Base-by-base conservation (phyloP, 129 eudicot species). In the Flaveria brownii region DNA sequence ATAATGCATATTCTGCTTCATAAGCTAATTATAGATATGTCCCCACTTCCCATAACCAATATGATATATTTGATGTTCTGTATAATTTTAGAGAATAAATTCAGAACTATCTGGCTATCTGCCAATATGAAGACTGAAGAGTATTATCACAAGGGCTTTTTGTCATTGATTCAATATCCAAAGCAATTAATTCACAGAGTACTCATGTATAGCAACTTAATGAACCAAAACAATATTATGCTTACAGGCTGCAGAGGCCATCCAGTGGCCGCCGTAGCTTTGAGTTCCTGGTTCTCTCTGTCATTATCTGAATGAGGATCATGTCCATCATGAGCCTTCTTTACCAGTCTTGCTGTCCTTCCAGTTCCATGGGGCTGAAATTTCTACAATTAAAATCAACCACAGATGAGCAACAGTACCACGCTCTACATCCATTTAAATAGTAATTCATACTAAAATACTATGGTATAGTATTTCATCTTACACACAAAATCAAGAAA, bases 231-330 rank as follows among this genome's bases (percentile, higher is more conserved):
- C 61, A 68, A 71, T 36, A 84, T 68, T 69, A 20, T 39, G 45
- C 97, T 93, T 84, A 93, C 96, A 86, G 83, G 91, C 69, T 90
- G 87, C 77, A 89, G 85, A 73, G 55, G 52, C 81, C 82, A 82
- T 78, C 75, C 82, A 55, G 85, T 78, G 60, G 79, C 51, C 16
- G 71, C 57, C 56, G 79, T 65, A 47, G 69, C 79, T 72, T 79
- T 83, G 66, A 77, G 12, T 18, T 72, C 79, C 2, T 83, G 72
- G 68, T 86, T 83, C 66, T 70, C 85, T 57, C 71, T 73, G 52
- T 83, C 84, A 73, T 75, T 36, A 77, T 86, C 87, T 71, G 73
- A 77, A 55, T 42, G 73, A 71, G 83, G 43, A 66, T 69, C 80
- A 45, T 62, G 59, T 26, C 9, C 71, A 17, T 59, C 80, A 69